Evolutionary conservation across 305 asterid genomes (phyloP).

Genomic region (Stenogyne calaminthoides): DNA sequence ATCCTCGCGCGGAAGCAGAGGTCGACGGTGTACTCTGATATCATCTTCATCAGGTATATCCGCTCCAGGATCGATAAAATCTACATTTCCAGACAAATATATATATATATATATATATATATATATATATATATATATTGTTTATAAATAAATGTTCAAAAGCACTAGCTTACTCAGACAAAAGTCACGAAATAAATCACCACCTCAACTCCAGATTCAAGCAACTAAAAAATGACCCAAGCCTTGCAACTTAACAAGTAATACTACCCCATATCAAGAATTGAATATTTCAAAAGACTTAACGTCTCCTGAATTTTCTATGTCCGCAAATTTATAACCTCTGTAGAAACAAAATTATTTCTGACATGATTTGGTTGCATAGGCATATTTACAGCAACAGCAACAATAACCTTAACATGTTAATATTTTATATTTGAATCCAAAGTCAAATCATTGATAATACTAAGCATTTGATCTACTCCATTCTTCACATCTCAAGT

Average conservation of each 20-base stretch:
- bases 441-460: neutral
- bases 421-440: neutral
- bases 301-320: neutral
- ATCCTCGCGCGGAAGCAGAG: conserved; percentile 77
- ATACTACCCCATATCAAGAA: neutral
- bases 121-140: too few species aligned
- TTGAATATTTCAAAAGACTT: neutral
- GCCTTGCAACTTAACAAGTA: neutral
- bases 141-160: neutral
- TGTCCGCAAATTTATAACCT: neutral
- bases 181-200: neutral
- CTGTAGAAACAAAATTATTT: neutral
- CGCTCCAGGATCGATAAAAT: conserved; percentile 62
- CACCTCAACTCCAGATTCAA: neutral
- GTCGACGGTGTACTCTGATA: conserved; percentile 68
- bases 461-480: neutral
- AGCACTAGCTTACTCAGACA: neutral
- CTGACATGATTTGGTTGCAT: neutral
- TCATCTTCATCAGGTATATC: conserved; percentile 81
- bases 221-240: conserved; percentile 13
- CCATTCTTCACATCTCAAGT: neutral
- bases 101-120: too few species aligned
- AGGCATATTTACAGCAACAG: neutral
- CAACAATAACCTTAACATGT: neutral
- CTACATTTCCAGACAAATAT: conserved; percentile 33